Evolutionary conservation across 345 rosid genomes (phyloP), one percentile per base, ranked within the genome.

Genomic region (Corchorus olitorius): DNA sequence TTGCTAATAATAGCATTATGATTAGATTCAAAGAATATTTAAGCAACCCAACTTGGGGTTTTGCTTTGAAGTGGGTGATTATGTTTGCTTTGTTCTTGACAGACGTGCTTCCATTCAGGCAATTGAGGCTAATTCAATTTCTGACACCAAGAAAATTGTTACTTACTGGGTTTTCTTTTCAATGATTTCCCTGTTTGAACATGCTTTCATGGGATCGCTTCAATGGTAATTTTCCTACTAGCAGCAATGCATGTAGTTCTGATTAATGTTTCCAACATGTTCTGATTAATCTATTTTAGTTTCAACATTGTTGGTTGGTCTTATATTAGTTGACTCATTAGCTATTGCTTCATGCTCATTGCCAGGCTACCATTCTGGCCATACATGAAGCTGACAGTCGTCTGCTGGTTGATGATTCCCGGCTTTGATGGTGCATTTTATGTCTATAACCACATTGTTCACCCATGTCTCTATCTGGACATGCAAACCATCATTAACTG

Each of bases 91-190:
- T 67, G 20, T 22, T 64, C 13, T 49, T 59, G 4, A 64, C 80
- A 85, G 84, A 64, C 69, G 27, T 74, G 84, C 81, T 66, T 85
- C 88, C 2, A 76, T 80, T 76, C 72, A 37, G 52, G 86, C 88
- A 50, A 76, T 82, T 10, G 86, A 82, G 81, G 69, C 71, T 39
- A 71, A 82, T 71, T 78, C 84, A 1, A 76, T 19, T n/a, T 43
- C 79, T 14, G 81, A 80, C 22, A 56, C 55, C 61, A 73, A 27
- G 77, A 85, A 82, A 55, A 33, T 85, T 70, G 74, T 85, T 16
- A 46, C 81, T 22, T 80, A 85, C 61, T 85, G 88, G 84, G 62
- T 85, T 41, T 45, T 78, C 54, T 78, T 85, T 65, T 82, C 88
- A 2, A n/a, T 80, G 59, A 65, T 82, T 65, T 74, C 78, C 39